These are phyloP conservation scores for Achaetomiella virescens DNA, from an alignment of 495 filamentous ascomycete species.

Conservation along the genomic window DNA sequence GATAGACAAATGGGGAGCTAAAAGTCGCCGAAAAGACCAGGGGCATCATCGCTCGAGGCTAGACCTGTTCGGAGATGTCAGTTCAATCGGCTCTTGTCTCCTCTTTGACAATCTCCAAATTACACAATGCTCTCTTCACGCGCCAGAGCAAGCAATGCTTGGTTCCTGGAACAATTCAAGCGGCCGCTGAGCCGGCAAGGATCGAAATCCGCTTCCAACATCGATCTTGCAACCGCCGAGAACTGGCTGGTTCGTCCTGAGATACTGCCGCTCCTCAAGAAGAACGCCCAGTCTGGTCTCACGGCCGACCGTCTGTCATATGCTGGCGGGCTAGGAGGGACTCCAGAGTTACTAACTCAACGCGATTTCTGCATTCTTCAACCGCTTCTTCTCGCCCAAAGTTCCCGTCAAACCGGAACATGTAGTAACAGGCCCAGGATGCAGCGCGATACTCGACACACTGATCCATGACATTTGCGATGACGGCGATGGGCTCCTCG, in stretches of 20 bases:
- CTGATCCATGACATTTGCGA: not conserved
- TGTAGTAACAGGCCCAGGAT: not conserved
- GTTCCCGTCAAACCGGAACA: not conserved
- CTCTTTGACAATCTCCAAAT: not conserved
- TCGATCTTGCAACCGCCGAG: not conserved
- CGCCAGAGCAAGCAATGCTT: not conserved
- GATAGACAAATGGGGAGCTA: not conserved
- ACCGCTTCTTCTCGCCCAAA: not conserved
- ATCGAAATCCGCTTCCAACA: not conserved
- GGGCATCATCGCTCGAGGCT: not conserved
- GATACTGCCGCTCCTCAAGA: not conserved
- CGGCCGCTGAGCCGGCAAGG: not conserved
- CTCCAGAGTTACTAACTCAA: not conserved
- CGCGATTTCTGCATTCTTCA: not conserved
- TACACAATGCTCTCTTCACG: not conserved
- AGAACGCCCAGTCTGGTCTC: not conserved
- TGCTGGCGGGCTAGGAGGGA: not conserved
- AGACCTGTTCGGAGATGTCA: not conserved
- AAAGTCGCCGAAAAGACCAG: not conserved
- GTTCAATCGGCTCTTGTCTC: not conserved
- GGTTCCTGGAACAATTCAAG: not conserved
- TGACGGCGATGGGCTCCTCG: not conserved
- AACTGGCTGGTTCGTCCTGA: not conserved
- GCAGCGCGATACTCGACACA: not conserved
- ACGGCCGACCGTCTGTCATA: not conserved